Percentiles rank a stretch among this genome's conserved stretches.
Evolutionary conservation across 106 monocot genomes (phyloP).

Genomic region (Dioscorea zingiberensis): DNA sequence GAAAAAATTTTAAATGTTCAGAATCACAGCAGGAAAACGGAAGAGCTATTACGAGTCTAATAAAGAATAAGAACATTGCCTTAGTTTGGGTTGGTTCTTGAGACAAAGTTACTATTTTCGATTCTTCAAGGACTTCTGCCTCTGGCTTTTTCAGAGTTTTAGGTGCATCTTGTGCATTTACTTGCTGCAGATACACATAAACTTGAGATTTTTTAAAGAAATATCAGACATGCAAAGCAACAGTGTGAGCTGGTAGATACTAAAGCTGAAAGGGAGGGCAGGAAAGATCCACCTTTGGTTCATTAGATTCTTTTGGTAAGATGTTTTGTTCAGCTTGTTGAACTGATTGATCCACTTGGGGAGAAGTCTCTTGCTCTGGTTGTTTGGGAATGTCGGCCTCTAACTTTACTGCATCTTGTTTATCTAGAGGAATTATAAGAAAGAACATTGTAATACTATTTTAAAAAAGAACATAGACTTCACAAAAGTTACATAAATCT

Average conservation of each 20-base stretch:
- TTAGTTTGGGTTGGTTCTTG: conserved; percentile 11
- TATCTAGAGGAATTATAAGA: conserved; percentile 2
- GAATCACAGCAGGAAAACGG: background rate
- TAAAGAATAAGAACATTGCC: background rate
- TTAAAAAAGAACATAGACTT: no score
- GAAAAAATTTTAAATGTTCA: background rate
- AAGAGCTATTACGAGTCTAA: background rate
- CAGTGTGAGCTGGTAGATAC: no score
- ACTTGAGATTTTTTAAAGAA: background rate
- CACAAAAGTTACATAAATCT: no score
- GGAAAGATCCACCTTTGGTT: background rate
- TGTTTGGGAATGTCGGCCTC: conserved; percentile 13
- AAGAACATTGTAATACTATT: no score
- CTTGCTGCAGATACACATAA: background rate
- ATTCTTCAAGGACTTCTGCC: background rate
- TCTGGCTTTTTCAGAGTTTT: background rate
- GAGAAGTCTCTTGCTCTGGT: conserved; percentile 5
- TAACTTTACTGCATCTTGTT: background rate
- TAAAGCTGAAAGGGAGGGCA: no score
- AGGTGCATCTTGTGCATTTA: background rate
- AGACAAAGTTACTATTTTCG: conserved; percentile 7
- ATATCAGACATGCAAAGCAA: background rate
- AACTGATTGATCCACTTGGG: conserved; percentile 7
- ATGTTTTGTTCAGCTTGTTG: background rate
- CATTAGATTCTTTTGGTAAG: background rate